Evolutionary conservation across 768 basidiomycete genomes (phyloP).

Genomic region (Tricholoma flavovirens): DNA sequence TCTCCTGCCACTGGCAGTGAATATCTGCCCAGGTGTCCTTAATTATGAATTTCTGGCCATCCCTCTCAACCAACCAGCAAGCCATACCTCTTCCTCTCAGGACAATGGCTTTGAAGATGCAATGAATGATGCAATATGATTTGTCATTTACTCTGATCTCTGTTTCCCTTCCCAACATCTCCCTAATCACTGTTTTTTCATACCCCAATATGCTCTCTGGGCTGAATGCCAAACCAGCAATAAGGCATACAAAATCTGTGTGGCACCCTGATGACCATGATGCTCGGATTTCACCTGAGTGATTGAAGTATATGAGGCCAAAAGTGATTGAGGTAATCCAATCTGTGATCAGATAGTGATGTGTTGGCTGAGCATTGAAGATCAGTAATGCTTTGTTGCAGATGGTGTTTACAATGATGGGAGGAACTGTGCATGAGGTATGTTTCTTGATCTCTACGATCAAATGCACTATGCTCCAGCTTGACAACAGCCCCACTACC

Average conservation of each 20-base stretch:
- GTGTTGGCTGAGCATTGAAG: not conserved
- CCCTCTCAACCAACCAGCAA: not conserved
- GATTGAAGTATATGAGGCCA: not conserved
- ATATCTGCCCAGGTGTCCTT: not conserved
- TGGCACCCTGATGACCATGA: not conserved
- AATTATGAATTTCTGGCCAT: not conserved
- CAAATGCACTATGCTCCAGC: not conserved
- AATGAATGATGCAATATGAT: not conserved
- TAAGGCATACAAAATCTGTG: not conserved
- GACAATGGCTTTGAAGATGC: not conserved
- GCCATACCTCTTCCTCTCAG: not conserved
- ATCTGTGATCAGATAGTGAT: not conserved
- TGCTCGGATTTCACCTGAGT: not conserved
- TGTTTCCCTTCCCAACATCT: not conserved
- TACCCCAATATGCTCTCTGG: not conserved
- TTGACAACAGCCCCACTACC: not conserved
- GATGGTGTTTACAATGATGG: not conserved
- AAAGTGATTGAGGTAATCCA: not conserved
- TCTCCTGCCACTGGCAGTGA: not conserved
- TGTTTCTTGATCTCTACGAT: not conserved
- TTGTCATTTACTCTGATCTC: not conserved
- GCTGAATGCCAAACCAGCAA: not conserved
- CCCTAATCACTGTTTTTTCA: not conserved
- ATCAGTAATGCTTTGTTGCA: not conserved
- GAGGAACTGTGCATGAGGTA: not conserved